Evolutionary conservation across 352 stramenopile species (phyloP).

Genomic region (Saprolegnia parasitica): DNA sequence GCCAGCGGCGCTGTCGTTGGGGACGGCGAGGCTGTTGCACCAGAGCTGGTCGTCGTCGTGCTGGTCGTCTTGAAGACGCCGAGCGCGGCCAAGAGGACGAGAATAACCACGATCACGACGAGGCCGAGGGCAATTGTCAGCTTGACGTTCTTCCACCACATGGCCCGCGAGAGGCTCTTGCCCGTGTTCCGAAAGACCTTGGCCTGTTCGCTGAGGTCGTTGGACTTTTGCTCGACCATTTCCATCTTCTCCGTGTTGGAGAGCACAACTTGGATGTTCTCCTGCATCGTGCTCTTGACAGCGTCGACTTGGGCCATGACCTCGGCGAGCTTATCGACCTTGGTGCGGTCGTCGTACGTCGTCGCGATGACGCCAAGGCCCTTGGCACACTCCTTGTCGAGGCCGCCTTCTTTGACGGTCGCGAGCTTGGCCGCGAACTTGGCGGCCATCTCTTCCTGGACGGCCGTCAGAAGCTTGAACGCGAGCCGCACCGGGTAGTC

Average conservation of each 20-base stretch:
- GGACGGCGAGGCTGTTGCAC: constrained; percentile 1
- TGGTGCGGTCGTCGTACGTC: constrained; percentile 81
- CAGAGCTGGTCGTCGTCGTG: not conserved
- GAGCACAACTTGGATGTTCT: constrained; percentile 83
- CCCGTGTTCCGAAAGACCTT: constrained; percentile 83
- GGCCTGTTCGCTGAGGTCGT: constrained; percentile 81
- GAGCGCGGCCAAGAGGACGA: constrained; percentile 67
- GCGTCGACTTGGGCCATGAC: constrained; percentile 77
- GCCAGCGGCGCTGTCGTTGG: not conserved
- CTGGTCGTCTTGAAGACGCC: constrained; percentile 70
- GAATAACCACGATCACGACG: constrained; percentile 59
- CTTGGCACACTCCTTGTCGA: constrained; percentile 77
- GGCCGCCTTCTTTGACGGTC: constrained; percentile 70
- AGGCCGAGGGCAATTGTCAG: constrained; percentile 62
- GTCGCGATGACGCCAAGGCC: constrained; percentile 49
- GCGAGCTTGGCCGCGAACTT: constrained; percentile 71
- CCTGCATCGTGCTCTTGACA: constrained; percentile 82
- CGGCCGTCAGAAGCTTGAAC: constrained; percentile 72
- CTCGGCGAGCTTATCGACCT: constrained; percentile 82
- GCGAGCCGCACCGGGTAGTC: constrained; percentile 78
- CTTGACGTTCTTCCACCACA: constrained; percentile 86
- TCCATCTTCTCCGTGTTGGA: constrained; percentile 88
- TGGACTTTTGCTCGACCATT: constrained; percentile 81
- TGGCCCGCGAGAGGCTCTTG: constrained; percentile 65
- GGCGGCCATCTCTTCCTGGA: constrained; percentile 72